Percentiles rank a stretch among this genome's conserved stretches.
These are phyloP conservation scores for Eremothecium sinecaudum DNA, from an alignment of 1,139 yeast species.

Conservation along the genomic window DNA sequence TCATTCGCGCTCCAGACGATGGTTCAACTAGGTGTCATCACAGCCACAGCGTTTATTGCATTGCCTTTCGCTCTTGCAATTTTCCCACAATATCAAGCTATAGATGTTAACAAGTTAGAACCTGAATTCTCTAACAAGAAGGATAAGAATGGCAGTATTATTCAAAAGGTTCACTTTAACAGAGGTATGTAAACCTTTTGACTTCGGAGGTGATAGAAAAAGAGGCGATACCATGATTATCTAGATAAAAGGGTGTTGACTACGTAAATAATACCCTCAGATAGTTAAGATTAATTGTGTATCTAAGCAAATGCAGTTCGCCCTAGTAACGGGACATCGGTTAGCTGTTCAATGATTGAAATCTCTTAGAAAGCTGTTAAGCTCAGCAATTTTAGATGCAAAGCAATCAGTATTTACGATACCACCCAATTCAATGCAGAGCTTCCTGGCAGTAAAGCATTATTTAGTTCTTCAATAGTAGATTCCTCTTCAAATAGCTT, in stretches of 20 bases:
- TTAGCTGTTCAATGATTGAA: too few relatives aligned
- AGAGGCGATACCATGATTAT: too few relatives aligned
- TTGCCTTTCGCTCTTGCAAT: slow-evolving; percentile 92
- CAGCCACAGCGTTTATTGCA: slow-evolving; percentile 74
- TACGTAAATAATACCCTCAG: too few relatives aligned
- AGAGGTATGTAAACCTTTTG: slow-evolving; percentile 59
- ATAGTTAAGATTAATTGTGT: too few relatives aligned
- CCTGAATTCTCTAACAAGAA: slow-evolving; percentile 49
- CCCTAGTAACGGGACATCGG: not conserved
- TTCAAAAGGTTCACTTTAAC: slow-evolving; percentile 67
- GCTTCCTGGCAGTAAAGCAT: slow-evolving; percentile 15
- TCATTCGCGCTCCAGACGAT: slow-evolving; percentile 54
- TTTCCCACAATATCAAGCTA: slow-evolving; percentile 77
- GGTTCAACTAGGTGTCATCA: slow-evolving; percentile 75
- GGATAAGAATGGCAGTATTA: slow-evolving; percentile 52
- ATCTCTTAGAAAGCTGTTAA: too few relatives aligned
- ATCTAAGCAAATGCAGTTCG: too few relatives aligned
- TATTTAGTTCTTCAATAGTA: slow-evolving; percentile 12
- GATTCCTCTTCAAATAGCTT: slow-evolving; percentile 12
- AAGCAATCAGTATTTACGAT: too few relatives aligned
- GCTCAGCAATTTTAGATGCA: too few relatives aligned
- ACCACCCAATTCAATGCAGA: slow-evolving; percentile 17
- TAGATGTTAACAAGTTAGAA: slow-evolving; percentile 55
- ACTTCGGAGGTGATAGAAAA: not conserved
- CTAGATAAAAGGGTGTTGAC: too few relatives aligned